Evolutionary conservation across 2,329 filamentous ascomycete species (phyloP).

Genomic region (Fusarium pseudograminearum): DNA sequence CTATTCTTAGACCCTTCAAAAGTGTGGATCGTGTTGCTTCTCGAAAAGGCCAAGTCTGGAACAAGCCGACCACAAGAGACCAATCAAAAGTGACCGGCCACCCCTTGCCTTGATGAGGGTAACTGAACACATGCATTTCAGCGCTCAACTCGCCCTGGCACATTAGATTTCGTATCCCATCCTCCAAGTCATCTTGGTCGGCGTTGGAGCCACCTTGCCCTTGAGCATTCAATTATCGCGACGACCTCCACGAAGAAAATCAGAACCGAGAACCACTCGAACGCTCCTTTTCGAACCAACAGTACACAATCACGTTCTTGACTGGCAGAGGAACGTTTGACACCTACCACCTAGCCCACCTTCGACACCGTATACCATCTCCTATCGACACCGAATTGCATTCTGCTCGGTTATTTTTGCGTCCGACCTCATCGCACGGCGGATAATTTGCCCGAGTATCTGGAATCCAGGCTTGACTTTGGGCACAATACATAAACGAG

Average conservation of each 20-base stretch:
- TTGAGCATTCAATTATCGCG: conserved; percentile 17
- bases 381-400: conserved; percentile 22
- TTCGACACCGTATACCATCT: conserved; percentile 17
- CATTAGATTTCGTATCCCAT: conserved; percentile 39
- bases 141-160: conserved; percentile 38
- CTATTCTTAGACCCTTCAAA: conserved; percentile 28
- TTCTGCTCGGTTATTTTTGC: conserved; percentile 8
- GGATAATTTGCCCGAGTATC: conserved; percentile 1
- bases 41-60: conserved; percentile 19
- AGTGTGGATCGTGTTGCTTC: conserved; percentile 28
- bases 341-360: not conserved
- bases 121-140: conserved; percentile 40
- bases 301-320: not conserved
- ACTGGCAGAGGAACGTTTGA: not conserved
- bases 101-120: conserved; percentile 34
- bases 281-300: not conserved
- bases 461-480: not conserved
- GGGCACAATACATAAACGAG: conserved; percentile 27
- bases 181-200: conserved; percentile 34
- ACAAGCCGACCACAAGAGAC: conserved; percentile 17
- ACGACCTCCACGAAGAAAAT: conserved; percentile 25
- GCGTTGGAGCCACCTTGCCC: conserved; percentile 41
- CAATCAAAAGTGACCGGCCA: conserved; percentile 37
- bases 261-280: not conserved
- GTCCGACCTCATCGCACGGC: not conserved